Evolutionary conservation across 2,329 filamentous ascomycete genomes (phyloP), one percentile per base, ranked within the genome.

Genomic region (Botrytis sinoallii): DNA sequence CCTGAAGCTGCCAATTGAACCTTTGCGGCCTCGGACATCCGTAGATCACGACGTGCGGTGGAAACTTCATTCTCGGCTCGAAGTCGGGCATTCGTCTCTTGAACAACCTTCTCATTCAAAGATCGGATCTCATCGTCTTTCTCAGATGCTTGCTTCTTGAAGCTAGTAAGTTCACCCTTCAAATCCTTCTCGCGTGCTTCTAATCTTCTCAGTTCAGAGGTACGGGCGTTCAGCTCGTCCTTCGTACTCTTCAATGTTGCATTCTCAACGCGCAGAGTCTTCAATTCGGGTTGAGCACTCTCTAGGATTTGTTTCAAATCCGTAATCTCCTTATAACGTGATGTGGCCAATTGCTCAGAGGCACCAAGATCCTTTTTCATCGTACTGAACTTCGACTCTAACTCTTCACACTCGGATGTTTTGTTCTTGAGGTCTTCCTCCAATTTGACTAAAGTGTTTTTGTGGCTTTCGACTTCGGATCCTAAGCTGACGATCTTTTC

Each of bases 221-320:
- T 86, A 76, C 88, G 89, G 57, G 76, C 85, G 0, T 87, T 85
- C 2, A 98, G 86, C 75, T 97, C 93, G 65, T 95, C 92, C 80
- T 92, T 95, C 4, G 89, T 87, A 0, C 85, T 86, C 82, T 94
- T 95, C 48, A 98, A 85, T 59, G 91, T 88, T 0, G 89, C 88
- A 44, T 93, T 91, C 78, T 98, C 95, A 67, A 91, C 89, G 12
- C 93, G 90, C 32, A 98, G 86, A 63, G 85, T 91, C 81, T 91
- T 92, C 38, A 98, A 85, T 82, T 99, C 95, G 0, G 94, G 92
- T 79, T 98, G 95, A 0, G 92, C 88, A 81, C 96, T 97, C 77
- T 94, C 91, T 44, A 98, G 83, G 3, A 95, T 86, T 75, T 95
- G 92, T 32, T 91, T 88, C 64, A 97, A 85, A 42, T 97, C 93